Evolutionary conservation across 2,329 filamentous ascomycete species (phyloP).

Genomic region (Metarhizium brunneum): DNA sequence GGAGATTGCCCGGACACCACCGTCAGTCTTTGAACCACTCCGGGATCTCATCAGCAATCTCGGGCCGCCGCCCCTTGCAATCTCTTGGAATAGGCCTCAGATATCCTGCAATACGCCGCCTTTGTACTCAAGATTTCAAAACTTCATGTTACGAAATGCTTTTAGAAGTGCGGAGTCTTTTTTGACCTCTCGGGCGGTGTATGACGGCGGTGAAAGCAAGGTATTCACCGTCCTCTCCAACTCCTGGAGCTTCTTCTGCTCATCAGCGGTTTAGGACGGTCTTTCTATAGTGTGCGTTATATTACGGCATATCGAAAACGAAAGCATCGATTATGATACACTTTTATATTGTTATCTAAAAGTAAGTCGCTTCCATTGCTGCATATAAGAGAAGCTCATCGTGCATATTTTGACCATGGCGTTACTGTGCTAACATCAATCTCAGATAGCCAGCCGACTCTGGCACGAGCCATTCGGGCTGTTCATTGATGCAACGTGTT

Average conservation of each 20-base stretch:
- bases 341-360: constrained; percentile 60
- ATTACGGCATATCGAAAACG: constrained; percentile 56
- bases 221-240: constrained; percentile 19
- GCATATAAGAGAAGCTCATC: too few species aligned
- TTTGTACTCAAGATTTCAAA: constrained; percentile 59
- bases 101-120: constrained; percentile 55
- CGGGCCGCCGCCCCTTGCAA: constrained; percentile 56
- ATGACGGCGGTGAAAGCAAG: constrained; percentile 63
- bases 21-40: constrained; percentile 50
- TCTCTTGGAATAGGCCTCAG: constrained; percentile 60
- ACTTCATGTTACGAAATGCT: constrained; percentile 64
- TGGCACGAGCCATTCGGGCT: constrained; percentile 63
- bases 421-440: neutral
- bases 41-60: constrained; percentile 55
- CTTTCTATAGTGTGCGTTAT: constrained; percentile 61
- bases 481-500: constrained; percentile 61
- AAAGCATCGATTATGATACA: constrained; percentile 56
- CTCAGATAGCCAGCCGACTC: constrained; percentile 56
- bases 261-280: constrained; percentile 42
- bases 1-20: constrained; percentile 41
- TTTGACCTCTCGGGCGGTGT: constrained; percentile 54
- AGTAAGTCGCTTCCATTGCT: constrained; percentile 25
- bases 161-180: constrained; percentile 57
- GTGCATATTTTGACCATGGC: neutral
- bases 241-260: neutral